These are phyloP conservation scores for Linnemannia zychae DNA, from an alignment of 192 early-diverging fungal species.

Conservation along the genomic window DNA sequence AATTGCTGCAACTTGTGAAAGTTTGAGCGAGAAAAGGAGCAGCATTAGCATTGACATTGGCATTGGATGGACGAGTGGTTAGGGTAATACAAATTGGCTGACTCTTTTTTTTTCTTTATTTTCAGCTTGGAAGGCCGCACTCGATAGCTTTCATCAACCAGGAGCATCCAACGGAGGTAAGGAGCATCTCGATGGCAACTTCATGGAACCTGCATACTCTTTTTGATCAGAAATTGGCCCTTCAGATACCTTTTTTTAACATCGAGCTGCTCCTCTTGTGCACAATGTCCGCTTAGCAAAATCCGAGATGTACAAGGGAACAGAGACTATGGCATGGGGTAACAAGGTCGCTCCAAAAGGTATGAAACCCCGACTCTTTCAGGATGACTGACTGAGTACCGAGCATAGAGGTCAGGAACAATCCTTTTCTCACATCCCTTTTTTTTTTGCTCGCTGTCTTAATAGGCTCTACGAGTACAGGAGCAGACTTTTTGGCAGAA, in stretches of 20 bases:
- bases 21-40: neutral
- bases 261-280: neutral
- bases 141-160: conserved; percentile 32
- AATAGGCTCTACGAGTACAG: conserved; percentile 36
- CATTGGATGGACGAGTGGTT: no score
- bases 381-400: no score
- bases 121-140: conserved; percentile 42
- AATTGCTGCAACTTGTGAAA: neutral
- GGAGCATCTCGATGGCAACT: neutral
- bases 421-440: neutral
- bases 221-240: no score
- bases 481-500: conserved; percentile 45
- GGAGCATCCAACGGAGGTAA: conserved; percentile 17
- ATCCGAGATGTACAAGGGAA: conserved; percentile 50
- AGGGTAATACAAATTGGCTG: no score
- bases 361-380: neutral
- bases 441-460: neutral
- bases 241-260: no score
- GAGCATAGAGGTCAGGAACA: neutral
- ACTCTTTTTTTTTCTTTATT: neutral
- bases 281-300: conserved; percentile 27
- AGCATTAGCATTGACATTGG: no score
- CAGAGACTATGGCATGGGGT: conserved; percentile 49
- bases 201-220: neutral
- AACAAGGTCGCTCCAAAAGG: conserved; percentile 35